Base-by-base conservation (phyloP, 192 early-diverging fungal species). In the Glomus cerebriforme region DNA sequence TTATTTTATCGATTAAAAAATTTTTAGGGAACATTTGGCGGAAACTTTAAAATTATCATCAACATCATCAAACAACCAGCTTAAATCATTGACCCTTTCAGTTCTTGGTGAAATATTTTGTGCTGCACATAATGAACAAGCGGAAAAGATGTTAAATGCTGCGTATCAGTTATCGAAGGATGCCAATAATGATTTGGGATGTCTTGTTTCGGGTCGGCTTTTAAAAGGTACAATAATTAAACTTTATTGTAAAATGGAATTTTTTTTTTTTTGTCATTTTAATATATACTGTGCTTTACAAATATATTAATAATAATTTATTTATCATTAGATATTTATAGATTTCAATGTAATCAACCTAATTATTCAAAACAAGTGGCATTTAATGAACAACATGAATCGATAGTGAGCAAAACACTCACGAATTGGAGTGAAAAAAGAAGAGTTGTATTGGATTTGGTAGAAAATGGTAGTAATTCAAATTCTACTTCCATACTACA, bases 61-160 rank as follows among this genome's bases (percentile, higher is more conserved):
- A 26, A 64, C 80, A 2, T 12, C 83, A 45, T 37, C 73, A 34
- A 86, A 84, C 59, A 81, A 83, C 9, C 85, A 86, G 47, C 29
- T 86, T 69, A 84, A 83, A 37, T 78, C 79, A 19, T 32, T 86
- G 75, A 80, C 83, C 19, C 62, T 86, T 12, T 49, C 83, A 10
- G 59, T 84, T 10, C 64, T 86, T 13, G 85, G 85, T 7, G 80
- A 80, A 43, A 67, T 86, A 9, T 84, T 84, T 29, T 54, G 75
- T 49, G 72, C 82, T 31, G 81, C 81, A 27, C 83, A 86, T 13
- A 83, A 86, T 31, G 81, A 79, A n/a, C 83, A 86, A n/a, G 83
- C 85, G 10, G 85, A 86, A 70, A 86, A 84, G 59, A 86, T 84
- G 78, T 76, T 84, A 22, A 68, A 66, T 62, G 68, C 85, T 17